Conservation (phyloP, 306 rosid species). For the Cyamopsis tetragonoloba region DNA sequence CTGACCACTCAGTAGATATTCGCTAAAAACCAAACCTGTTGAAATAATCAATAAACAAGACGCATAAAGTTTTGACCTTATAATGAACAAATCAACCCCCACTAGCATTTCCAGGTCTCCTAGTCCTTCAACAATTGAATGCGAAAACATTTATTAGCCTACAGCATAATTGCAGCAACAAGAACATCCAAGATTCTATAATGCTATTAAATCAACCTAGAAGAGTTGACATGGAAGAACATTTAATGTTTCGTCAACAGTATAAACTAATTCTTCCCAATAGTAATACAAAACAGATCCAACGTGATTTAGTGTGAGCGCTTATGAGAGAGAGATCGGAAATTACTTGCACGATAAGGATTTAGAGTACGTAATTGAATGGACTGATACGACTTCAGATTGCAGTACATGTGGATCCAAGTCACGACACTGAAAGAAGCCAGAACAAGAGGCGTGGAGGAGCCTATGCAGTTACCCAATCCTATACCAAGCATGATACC, state of each 20-base stretch:
- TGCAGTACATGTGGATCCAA: slow-evolving; percentile 90
- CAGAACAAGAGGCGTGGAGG: slow-evolving; percentile 69
- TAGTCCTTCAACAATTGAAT: slow-evolving; percentile 8
- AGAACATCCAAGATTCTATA: slow-evolving; percentile 11
- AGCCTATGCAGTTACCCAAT: slow-evolving; percentile 72
- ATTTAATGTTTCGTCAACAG: neutral
- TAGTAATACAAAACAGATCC: neutral
- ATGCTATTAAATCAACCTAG: neutral
- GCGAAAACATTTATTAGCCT: neutral
- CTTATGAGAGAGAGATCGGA: slow-evolving; percentile 18
- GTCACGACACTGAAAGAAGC: slow-evolving; percentile 77
- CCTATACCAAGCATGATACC: slow-evolving; percentile 83
- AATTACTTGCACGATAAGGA: slow-evolving; percentile 93
- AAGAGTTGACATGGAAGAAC: neutral
- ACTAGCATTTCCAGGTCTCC: slow-evolving; percentile 21
- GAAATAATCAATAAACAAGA: slow-evolving; percentile 24
- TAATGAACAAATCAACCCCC: slow-evolving; percentile 4
- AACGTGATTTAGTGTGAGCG: neutral
- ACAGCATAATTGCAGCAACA: slow-evolving; percentile 8
- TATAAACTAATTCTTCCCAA: neutral
- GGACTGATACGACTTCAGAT: slow-evolving; percentile 89
- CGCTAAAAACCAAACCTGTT: slow-evolving; percentile 91
- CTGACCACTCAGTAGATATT: slow-evolving; percentile 85
- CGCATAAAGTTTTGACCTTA: neutral
- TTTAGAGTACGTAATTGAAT: slow-evolving; percentile 84